Evolutionary conservation across 208 protist genomes (phyloP), one percentile per base, ranked within the genome.

Genomic region (Trypanosoma cruzi): DNA sequence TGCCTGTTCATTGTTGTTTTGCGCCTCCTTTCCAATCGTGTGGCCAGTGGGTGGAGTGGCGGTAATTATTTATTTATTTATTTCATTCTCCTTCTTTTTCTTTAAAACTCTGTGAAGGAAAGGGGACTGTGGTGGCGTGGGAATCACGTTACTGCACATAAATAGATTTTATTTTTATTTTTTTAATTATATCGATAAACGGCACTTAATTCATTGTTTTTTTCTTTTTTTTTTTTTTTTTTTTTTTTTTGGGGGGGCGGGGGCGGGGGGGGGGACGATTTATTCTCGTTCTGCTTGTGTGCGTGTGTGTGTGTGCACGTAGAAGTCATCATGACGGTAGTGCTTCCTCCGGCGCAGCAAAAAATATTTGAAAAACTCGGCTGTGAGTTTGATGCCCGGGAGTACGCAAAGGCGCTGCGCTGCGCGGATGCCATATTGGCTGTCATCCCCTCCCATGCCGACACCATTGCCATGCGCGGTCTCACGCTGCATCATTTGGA

Each of bases 391-490:
- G 89, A 94, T 29, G 78, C 79, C 40, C 82, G 85, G 28, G 84
- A 96, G 62, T 93, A 93, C 73, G 69, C 74, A 32, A 96, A 95
- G 68, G 86, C 82, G 32, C 73, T 96, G 36, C 79, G 88, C 61
- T 84, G 85, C 2, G 87, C 88, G 18, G 88, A 95, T 44, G 42
- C 26, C 11, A 94, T 96, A 60, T 81, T 96, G 18, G 69, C 71
- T 24, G 55, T 90, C 8, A 71, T 71, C 7, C 92, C 87, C 0
- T 68, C 92, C 52, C 89, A 96, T 67, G 83, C 82, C 6, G 92
- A 96, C 64, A 95, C 87, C 10, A 54, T 96, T 34, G 86, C 92
- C 10, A 86, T 92, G 80, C 84, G 83, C 26, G 92, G 92, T n/a
- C 66, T 95, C 10, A 86, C 84, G 7, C 64, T 96, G 64, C 79